phyloP scores from a whole-genome alignment of 2,329 filamentous ascomycete genomes.

The Cercospora sesami region DNA sequence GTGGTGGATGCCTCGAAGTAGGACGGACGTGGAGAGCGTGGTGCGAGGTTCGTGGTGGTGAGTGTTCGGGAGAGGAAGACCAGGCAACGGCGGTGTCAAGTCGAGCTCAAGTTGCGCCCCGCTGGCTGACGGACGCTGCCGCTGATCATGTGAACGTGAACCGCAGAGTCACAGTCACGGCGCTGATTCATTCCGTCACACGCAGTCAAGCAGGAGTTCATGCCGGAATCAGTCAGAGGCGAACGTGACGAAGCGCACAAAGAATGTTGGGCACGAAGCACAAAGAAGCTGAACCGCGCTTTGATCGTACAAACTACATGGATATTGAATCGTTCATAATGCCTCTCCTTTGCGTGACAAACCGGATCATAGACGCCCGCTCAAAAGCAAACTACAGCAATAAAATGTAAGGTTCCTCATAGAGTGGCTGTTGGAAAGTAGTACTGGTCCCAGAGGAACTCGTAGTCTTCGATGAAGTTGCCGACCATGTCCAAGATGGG shows the following conservation, averaged over 20 bases:
- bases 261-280: neutral
- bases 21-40: conserved; percentile 6
- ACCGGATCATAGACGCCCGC: conserved; percentile 14
- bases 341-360: conserved; percentile 7
- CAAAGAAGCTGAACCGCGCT: neutral
- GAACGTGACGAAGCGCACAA: neutral
- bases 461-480: conserved; percentile 90
- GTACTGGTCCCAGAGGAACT: conserved; percentile 97
- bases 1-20: neutral
- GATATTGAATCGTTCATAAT: conserved; percentile 4
- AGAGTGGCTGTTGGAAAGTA: conserved; percentile 74
- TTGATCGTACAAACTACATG: conserved; percentile 1
- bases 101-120: conserved; percentile 2
- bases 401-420: conserved; percentile 34
- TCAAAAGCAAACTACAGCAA: conserved; percentile 13
- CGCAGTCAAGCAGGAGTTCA: neutral
- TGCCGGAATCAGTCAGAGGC: neutral
- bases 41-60: conserved; percentile 22
- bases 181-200: conserved; percentile 2
- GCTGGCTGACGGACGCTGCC: neutral
- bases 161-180: conserved; percentile 4
- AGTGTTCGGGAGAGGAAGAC: neutral
- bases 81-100: conserved; percentile 1
- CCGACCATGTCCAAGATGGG: conserved; percentile 78
- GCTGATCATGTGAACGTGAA: conserved; percentile 2